phyloP scores from a whole-genome alignment of 2,329 filamentous ascomycete species.

The Colletotrichum cereale region DNA sequence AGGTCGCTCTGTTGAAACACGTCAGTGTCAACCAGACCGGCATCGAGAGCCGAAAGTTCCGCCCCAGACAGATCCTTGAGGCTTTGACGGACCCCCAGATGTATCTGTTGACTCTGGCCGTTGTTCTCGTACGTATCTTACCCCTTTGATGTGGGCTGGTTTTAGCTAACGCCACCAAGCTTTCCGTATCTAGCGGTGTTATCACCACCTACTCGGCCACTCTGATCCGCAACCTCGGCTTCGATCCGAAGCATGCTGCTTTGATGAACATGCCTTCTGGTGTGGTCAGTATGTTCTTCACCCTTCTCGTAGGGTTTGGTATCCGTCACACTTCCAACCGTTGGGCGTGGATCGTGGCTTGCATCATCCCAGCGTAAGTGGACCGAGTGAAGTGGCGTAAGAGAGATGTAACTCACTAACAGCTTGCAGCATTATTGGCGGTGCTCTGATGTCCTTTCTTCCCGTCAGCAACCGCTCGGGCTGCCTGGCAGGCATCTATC shows the following conservation, averaged over 20 bases:
- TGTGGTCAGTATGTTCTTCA: constrained; percentile 64
- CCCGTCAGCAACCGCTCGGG: constrained; percentile 59
- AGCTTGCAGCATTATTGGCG: constrained; percentile 57
- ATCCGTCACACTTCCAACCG: constrained; percentile 61
- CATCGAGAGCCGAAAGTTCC: constrained; percentile 66
- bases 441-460: constrained; percentile 66
- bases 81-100: constrained; percentile 64
- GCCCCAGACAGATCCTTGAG: constrained; percentile 64
- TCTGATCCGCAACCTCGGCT: constrained; percentile 62
- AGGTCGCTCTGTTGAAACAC: constrained; percentile 62
- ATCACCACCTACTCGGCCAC: constrained; percentile 68
- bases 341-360: constrained; percentile 63
- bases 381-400: background rate
- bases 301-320: constrained; percentile 61
- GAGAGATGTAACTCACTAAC: constrained; percentile 7
- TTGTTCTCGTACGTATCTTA: constrained; percentile 56
- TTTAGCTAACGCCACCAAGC: constrained; percentile 41
- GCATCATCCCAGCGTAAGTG: constrained; percentile 61
- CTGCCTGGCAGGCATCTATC: constrained; percentile 62
- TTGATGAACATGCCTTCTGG: constrained; percentile 69
- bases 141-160: background rate
- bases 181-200: constrained; percentile 66
- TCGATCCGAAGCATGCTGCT: constrained; percentile 58
- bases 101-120: constrained; percentile 62
- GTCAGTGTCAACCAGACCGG: constrained; percentile 71